Evolutionary conservation across 371 early-diverging fungal species (phyloP), one percentile per base, ranked within the genome.

Genomic region (Phascolomyces articulosus): DNA sequence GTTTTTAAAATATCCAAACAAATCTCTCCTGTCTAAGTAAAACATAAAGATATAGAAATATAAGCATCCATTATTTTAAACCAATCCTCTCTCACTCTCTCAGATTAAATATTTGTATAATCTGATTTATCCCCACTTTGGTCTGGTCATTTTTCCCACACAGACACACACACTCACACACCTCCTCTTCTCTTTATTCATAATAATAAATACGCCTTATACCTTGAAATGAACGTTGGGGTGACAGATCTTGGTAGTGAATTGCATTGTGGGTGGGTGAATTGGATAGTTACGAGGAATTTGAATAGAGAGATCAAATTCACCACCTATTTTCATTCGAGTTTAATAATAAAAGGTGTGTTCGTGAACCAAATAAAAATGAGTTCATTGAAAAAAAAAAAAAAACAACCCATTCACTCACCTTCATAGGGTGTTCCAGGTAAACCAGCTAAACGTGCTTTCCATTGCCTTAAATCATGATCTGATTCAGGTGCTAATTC

Each of bases 381-480:
- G n/a, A n/a, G n/a, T 34, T 34, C 11, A 34, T 2, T 34, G 6
- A 0, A 34, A 9, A 11, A 9, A 34, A 34, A 0, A 0, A 34
- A 6, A 34, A 9, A 34, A 34, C 2, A 34, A 2, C 34, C 11
- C 6, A 11, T 34, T 34, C 6, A 34, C 59, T 63, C 60, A 85
- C 87, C 88, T 75, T 92, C 89, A 71, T 97, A 99, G 6, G 96
- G 91, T 44, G 96, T 91, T 53, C 90, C 94, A 9, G 78, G 67
- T 9, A 94, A 90, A 9, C 97, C 97, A 3, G 82, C 81, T 47
- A 99, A 69, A 54, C 89, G 81, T 4, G 96, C 98, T 40, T 82
- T 82, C 99, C 99, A 99, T 24, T 79, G 75, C 38, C 93, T 82
- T 27, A 99, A 77, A 68, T 96, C 85, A 44, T 92, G 92, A 72